Percentiles rank a stretch among this genome's conserved stretches.
Conservation (phyloP, 306 rosid species). For the Malus fusca region DNA sequence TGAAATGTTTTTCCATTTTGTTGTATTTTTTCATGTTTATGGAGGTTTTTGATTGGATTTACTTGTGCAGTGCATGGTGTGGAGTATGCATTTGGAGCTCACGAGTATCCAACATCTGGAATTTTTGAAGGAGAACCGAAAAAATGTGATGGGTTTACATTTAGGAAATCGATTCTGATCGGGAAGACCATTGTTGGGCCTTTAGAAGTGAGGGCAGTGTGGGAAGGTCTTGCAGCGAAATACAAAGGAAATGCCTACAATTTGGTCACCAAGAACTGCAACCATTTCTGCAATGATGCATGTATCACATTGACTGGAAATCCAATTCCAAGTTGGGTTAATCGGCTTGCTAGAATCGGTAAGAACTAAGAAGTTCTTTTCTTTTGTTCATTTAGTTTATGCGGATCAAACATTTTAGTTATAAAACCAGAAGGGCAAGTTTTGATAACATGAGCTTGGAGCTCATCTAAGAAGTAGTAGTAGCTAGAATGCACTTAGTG, state of each 20-base stretch:
- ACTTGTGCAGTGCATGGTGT: constrained; percentile 48
- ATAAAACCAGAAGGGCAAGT: not conserved
- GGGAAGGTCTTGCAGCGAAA: constrained; percentile 57
- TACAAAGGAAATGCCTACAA: constrained; percentile 85
- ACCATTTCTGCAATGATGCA: constrained; percentile 79
- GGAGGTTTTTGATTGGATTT: not conserved
- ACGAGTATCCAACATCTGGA: constrained; percentile 66
- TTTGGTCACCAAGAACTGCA: constrained; percentile 78
- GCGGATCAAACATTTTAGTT: not conserved
- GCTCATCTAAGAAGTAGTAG: too few species aligned
- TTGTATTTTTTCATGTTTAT: not conserved
- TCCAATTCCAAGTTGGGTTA: constrained; percentile 84
- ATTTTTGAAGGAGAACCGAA: constrained; percentile 87
- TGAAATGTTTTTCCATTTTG: not conserved
- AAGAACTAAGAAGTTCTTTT: constrained; percentile 28
- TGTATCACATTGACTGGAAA: constrained; percentile 66
- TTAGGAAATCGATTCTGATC: constrained; percentile 64
- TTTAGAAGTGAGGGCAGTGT: constrained; percentile 45
- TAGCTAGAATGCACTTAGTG: too few species aligned
- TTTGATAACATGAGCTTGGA: too few species aligned
- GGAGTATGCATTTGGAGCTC: constrained; percentile 90
- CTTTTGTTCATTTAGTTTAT: not conserved
- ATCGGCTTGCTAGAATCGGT: constrained; percentile 93
- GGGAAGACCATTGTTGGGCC: constrained; percentile 62
- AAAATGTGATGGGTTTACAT: constrained; percentile 69